Evolutionary conservation across 208 protist genomes (phyloP).

Genomic region (Angomonas deanei): DNA sequence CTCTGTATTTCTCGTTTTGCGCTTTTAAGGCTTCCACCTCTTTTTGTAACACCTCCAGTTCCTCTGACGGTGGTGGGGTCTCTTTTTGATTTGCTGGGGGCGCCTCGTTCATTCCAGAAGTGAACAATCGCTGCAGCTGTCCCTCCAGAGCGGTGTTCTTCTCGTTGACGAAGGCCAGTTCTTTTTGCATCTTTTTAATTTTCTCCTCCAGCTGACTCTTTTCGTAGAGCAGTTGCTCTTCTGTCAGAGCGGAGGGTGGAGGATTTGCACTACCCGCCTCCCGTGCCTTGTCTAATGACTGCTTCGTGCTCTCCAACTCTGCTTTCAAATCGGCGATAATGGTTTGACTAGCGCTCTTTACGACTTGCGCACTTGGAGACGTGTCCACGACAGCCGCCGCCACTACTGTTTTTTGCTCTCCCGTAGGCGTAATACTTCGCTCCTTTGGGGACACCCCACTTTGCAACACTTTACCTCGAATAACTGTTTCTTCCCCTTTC

Average conservation of each 20-base stretch:
- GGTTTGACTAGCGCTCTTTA: too few relatives aligned
- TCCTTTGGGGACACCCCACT: too few relatives aligned
- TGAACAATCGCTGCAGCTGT: conserved; percentile 53
- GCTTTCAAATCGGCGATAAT: too few relatives aligned
- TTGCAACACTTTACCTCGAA: too few relatives aligned
- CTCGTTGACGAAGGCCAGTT: conserved; percentile 39
- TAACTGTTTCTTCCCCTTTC: too few relatives aligned
- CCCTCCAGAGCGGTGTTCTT: conserved; percentile 54
- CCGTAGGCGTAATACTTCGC: too few relatives aligned
- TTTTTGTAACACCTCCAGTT: conserved; percentile 25
- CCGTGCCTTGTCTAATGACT: too few relatives aligned
- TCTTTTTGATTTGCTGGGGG: background rate
- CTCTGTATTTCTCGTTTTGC: conserved; percentile 10
- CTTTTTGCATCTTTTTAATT: conserved; percentile 16
- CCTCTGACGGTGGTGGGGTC: background rate
- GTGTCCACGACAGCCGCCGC: too few relatives aligned
- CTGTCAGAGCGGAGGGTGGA: background rate
- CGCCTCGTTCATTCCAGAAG: background rate
- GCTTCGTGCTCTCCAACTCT: too few relatives aligned
- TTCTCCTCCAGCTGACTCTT: conserved; percentile 17
- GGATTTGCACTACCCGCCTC: too few relatives aligned
- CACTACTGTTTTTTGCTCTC: too few relatives aligned
- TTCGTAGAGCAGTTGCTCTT: conserved; percentile 16
- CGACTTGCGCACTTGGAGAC: too few relatives aligned
- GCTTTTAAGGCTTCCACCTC: conserved; percentile 19